Conservation (phyloP, 1,139 yeast genomes). For the Taphrina populina region DNA sequence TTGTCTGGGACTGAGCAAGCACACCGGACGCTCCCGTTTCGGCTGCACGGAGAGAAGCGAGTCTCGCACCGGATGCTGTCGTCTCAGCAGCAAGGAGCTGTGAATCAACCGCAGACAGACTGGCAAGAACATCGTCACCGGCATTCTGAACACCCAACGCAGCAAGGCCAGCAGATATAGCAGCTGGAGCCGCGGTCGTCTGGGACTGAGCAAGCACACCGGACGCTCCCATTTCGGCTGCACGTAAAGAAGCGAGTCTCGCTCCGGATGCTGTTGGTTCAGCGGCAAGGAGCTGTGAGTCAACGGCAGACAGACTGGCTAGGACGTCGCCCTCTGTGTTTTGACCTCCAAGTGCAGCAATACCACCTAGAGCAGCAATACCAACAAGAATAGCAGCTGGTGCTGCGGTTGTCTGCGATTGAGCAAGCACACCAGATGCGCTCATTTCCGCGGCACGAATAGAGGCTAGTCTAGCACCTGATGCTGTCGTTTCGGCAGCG, state of each 20-base stretch:
- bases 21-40: slow-evolving; percentile 1
- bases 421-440: background rate
- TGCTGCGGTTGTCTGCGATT: background rate
- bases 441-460: slow-evolving; percentile 5
- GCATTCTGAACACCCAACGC: background rate
- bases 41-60: slow-evolving; percentile 5
- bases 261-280: slow-evolving; percentile 9
- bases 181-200: slow-evolving; percentile 4
- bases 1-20: background rate
- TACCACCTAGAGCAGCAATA: slow-evolving; percentile 4
- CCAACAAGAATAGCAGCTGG: slow-evolving; percentile 4
- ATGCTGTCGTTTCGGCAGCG: slow-evolving; percentile 12
- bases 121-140: background rate
- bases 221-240: slow-evolving; percentile 2
- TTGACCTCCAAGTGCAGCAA: no score
- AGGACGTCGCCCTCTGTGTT: background rate
- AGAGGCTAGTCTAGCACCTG: slow-evolving; percentile 5
- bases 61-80: slow-evolving; percentile 2
- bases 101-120: slow-evolving; percentile 6
- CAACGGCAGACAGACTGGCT: slow-evolving; percentile 1
- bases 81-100: slow-evolving; percentile 15
- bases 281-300: slow-evolving; percentile 3
- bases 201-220: slow-evolving; percentile 5
- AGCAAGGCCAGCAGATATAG: background rate
- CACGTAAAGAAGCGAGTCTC: background rate